A percentile compares a stretch with the other conserved stretches of the same genome.
These are phyloP conservation scores for Cytospora piceae DNA, from an alignment of 2,329 filamentous ascomycete genomes.

Conservation along the genomic window DNA sequence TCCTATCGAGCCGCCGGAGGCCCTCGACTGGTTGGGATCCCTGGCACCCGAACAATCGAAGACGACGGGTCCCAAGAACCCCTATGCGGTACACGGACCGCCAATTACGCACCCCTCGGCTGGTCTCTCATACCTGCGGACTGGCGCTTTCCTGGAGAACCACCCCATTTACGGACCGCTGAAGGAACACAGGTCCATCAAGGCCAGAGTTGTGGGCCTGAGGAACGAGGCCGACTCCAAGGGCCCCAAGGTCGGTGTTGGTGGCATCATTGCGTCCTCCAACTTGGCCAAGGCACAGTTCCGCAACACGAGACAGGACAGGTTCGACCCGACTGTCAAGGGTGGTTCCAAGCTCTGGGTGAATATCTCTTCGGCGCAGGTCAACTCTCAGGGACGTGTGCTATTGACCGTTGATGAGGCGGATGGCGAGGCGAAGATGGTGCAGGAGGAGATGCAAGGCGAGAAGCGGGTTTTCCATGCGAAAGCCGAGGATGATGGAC, in stretches of 20 bases:
- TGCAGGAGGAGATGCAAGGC: conserved; percentile 51
- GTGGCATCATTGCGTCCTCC: conserved; percentile 54
- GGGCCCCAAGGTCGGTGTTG: conserved; percentile 55
- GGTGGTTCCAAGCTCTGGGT: conserved; percentile 62
- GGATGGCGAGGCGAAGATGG: conserved; percentile 42
- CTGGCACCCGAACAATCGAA: conserved; percentile 32
- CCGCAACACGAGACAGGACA: conserved; percentile 16
- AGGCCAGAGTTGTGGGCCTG: conserved; percentile 47
- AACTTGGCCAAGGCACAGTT: conserved; percentile 33
- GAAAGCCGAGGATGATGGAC: conserved; percentile 32
- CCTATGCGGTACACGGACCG: conserved; percentile 59
- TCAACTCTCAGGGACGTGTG: conserved; percentile 57
- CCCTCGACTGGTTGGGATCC: conserved; percentile 33
- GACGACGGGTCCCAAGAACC: conserved; percentile 40
- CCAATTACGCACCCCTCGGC: conserved; percentile 65
- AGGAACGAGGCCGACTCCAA: background rate
- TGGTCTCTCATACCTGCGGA: conserved; percentile 65
- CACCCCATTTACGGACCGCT: conserved; percentile 66
- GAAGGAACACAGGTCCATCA: conserved; percentile 50
- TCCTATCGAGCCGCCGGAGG: conserved; percentile 47
- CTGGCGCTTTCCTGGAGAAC: conserved; percentile 58
- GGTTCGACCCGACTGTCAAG: conserved; percentile 50
- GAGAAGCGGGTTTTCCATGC: conserved; percentile 41
- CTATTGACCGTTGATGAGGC: conserved; percentile 49
- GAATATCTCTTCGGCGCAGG: conserved; percentile 46